Base-by-base conservation (phyloP, 2,329 filamentous ascomycete genomes). In the Fusarium sp. region DNA sequence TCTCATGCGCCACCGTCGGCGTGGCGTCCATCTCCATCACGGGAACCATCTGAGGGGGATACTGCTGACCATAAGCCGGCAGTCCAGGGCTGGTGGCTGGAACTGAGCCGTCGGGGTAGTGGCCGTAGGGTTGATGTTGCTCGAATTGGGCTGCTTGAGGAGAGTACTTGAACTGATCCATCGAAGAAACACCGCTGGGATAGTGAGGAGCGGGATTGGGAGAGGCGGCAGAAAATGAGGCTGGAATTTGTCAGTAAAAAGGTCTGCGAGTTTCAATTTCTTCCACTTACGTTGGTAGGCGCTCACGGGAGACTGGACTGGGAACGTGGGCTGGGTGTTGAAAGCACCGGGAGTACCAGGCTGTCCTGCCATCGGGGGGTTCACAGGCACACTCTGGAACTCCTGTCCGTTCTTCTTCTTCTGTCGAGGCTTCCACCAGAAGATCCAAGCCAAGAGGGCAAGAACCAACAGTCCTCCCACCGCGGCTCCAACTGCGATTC, bases 1-100 rank as follows among this genome's bases (percentile, higher is more conserved):
- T 69, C 58, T 79, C 77, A 37, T 74, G 75, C 9, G 62, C 68
- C n/a, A 50, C 41, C n/a, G 50, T 58, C 9, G 66, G 61, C 43
- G 67, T 70, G 10, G 64, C 77, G 25, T 77, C 77, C 76, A 79
- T 79, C 63, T 79, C 77, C 32, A 73, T 70, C 30, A 76, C 70
- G 5, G 64, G 32, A 43, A 18, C 18, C 71, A 77, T 74, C 10
- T 74, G 75, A 4, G 58, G 59, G 30, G 58, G 64, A 11, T 76
- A 68, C 5, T 37, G 41, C 34, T 71, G 75, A 16, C 68, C 65
- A 41, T 76, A 74, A 3, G 62, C 63, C 25, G 74, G 71, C 13
- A 72, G 56, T 16, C 66, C 34, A 10, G 76, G 72, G 10, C 62
- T 65, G 2, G 64, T 57, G 57, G 59, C 20, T 2, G 56, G 61